A percentile compares a stretch with the other conserved stretches of the same genome.
Conservation (phyloP, 257 asterid species). For the Osmanthus fragrans region DNA sequence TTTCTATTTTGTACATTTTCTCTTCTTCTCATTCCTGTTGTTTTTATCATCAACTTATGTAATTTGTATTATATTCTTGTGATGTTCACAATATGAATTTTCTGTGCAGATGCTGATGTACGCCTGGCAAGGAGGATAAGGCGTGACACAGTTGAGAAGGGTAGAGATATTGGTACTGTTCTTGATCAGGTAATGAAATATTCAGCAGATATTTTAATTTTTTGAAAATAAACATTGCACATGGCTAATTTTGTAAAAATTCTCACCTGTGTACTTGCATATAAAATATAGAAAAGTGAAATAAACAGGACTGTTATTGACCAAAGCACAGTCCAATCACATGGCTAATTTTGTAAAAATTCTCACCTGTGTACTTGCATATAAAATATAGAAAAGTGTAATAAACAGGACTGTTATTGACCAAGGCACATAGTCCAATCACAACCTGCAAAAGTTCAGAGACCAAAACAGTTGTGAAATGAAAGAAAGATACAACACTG, state of each 20-base stretch:
- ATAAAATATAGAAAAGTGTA: not conserved
- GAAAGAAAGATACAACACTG: not conserved
- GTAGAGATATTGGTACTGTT: constrained; percentile 46
- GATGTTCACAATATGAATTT: constrained; percentile 30
- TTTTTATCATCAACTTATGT: not conserved
- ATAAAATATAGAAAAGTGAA: not conserved
- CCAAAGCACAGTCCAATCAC: too few species aligned
- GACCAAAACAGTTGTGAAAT: not conserved
- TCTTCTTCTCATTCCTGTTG: not conserved
- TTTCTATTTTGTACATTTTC: not conserved
- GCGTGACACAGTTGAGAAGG: constrained; percentile 55
- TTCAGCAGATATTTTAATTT: not conserved
- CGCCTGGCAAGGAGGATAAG: constrained; percentile 63
- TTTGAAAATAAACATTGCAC: not conserved
- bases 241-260: not conserved
- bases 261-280: not conserved
- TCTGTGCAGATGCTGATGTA: constrained; percentile 65
- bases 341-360: not conserved
- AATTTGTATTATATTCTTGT: constrained; percentile 23
- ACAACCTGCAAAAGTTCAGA: not conserved
- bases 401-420: not conserved
- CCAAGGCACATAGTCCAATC: not conserved
- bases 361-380: not conserved
- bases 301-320: not conserved
- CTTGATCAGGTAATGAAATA: constrained; percentile 46